Percentiles rank a stretch among this genome's conserved stretches.
phyloP scores from a whole-genome alignment of 495 filamentous ascomycete genomes.

The Cryomyces minteri region DNA sequence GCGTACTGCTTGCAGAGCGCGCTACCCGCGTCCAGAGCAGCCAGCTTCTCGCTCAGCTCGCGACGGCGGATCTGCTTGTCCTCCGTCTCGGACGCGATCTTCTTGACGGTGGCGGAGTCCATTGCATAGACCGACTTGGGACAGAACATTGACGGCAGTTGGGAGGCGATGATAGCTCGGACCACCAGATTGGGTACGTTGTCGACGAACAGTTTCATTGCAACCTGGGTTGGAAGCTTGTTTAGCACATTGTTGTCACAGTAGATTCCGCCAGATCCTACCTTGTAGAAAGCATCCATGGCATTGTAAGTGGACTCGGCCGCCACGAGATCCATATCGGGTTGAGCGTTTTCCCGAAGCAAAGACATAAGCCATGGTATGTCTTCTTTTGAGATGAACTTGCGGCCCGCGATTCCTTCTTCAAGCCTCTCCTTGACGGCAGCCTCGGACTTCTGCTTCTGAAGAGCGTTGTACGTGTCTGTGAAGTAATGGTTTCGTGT shows the following conservation, averaged over 20 bases:
- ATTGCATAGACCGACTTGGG: background rate
- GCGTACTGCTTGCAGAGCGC: background rate
- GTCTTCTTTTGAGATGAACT: background rate
- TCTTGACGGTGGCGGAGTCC: background rate
- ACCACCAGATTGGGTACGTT: conserved; percentile 3
- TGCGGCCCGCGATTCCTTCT: background rate
- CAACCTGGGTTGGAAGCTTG: conserved; percentile 1
- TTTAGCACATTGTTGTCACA: background rate
- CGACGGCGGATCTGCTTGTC: background rate
- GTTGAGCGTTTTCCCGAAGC: background rate
- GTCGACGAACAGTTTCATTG: conserved; percentile 8
- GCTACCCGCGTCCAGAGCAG: background rate
- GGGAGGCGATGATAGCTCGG: background rate
- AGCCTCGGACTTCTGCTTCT: background rate
- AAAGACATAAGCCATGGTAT: background rate
- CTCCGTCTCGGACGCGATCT: background rate
- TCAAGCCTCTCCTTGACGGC: background rate
- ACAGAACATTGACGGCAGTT: background rate
- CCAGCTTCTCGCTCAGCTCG: background rate
- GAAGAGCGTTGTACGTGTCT: background rate
- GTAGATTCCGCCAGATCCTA: background rate
- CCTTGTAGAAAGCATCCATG: conserved; percentile 10
- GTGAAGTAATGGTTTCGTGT: conserved; percentile 12
- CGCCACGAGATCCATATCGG: conserved; percentile 5
- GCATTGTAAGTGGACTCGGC: conserved; percentile 2